phyloP scores from a whole-genome alignment of 768 basidiomycete genomes.

The Hygrocybe coccinea region DNA sequence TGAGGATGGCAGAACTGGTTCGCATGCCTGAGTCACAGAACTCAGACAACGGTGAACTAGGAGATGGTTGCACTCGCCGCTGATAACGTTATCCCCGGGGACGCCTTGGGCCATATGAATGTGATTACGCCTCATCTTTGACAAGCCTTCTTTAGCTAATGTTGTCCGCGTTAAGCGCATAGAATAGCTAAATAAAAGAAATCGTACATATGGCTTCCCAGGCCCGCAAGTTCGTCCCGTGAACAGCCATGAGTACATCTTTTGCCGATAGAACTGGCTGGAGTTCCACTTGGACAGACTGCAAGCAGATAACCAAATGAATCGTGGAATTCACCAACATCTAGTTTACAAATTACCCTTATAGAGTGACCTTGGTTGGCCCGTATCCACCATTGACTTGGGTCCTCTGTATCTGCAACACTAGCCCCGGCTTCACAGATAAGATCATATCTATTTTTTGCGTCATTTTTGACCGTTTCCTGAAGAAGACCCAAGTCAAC shows the following conservation, averaged over 20 bases:
- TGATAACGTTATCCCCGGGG: slow-evolving; percentile 59
- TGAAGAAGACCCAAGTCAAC: slow-evolving; percentile 47
- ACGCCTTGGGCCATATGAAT: slow-evolving; percentile 88
- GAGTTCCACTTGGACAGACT: slow-evolving; percentile 70
- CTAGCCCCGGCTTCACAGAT: slow-evolving; percentile 43
- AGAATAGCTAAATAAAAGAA: not conserved
- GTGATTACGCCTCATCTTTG: slow-evolving; percentile 84
- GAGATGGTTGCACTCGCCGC: slow-evolving; percentile 50
- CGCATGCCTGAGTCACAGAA: slow-evolving; percentile 63
- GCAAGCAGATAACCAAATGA: not conserved
- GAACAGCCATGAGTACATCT: slow-evolving; percentile 78
- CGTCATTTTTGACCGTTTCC: slow-evolving; percentile 60
- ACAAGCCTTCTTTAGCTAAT: slow-evolving; percentile 68
- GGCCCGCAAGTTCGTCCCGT: slow-evolving; percentile 66
- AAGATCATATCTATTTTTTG: slow-evolving; percentile 63
- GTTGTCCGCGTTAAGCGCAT: not conserved
- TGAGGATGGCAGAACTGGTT: slow-evolving; percentile 66
- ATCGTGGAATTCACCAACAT: not conserved
- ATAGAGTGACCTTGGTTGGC: slow-evolving; percentile 91
- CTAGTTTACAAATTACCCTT: slow-evolving; percentile 48
- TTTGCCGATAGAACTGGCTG: slow-evolving; percentile 49
- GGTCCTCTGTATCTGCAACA: slow-evolving; percentile 12
- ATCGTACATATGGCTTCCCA: slow-evolving; percentile 68
- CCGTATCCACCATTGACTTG: slow-evolving; percentile 66
- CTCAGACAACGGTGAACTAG: not conserved